A percentile compares a stretch with the other conserved stretches of the same genome.
Conservation (phyloP, 208 protist genomes). For the Endotrypanum monterogeii region DNA sequence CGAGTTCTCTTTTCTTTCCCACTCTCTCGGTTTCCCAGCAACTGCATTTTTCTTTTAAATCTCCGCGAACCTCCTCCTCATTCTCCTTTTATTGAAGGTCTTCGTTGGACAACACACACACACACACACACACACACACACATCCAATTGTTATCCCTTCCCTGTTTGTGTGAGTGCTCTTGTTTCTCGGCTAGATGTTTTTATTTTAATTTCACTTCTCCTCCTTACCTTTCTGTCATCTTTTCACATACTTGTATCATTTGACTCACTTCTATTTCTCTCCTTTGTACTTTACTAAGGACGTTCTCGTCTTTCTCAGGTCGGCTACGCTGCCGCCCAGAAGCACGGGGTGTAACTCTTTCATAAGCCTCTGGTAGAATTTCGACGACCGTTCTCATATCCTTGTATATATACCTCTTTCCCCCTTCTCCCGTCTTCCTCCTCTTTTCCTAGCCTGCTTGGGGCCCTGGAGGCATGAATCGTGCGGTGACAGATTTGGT, state of each 20-base stretch:
- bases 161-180: too few relatives aligned
- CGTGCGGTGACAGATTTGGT: constrained; percentile 23
- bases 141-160: neutral
- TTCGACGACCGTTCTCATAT: neutral
- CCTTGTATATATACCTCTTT: too few relatives aligned
- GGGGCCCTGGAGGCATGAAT: constrained; percentile 7
- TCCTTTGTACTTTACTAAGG: neutral
- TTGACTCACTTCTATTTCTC: neutral
- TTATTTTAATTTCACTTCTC: too few relatives aligned
- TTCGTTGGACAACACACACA: neutral
- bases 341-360: neutral
- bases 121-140: neutral
- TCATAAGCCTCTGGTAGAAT: neutral
- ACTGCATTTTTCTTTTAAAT: too few relatives aligned
- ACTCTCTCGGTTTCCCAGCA: neutral
- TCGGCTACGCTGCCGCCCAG: neutral
- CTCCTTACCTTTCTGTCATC: neutral
- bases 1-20: neutral
- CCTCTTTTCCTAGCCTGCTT: neutral
- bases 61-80: too few relatives aligned
- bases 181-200: too few relatives aligned
- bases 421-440: neutral
- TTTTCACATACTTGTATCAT: neutral
- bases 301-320: too few relatives aligned
- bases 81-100: too few relatives aligned